Base-by-base conservation (phyloP, 2,329 filamentous ascomycete species). In the Diaporthe sp. region DNA sequence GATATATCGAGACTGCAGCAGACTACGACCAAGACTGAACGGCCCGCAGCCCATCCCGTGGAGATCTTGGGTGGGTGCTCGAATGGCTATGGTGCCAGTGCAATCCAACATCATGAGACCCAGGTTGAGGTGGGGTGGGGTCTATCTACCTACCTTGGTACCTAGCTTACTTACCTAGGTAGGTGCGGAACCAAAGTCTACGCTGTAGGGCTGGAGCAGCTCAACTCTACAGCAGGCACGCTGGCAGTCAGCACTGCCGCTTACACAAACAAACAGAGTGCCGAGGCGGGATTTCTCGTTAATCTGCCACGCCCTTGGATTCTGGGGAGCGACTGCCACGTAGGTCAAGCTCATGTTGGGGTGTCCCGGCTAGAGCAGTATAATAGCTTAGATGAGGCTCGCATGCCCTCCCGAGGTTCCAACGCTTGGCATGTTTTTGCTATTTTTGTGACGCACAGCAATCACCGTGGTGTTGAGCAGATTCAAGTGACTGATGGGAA, bases 311-410 rank as follows among this genome's bases (percentile, higher is more conserved):
- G n/a, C 22, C 10, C 30, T 17, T 7, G 12, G 27, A 22, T 22
- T 37, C 22, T 39, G 12, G 30, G 35, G 15, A 37, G 17, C 44
- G 30, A 12, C 30, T 68, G 63, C 63, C 63, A 68, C 63, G 47
- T 68, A 68, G 63, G 63, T 25, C 63, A 13, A 47, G 32, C 19
- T 35, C 22, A 37, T 27, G 63, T 53, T 32, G 35, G 47, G 63
- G 17, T 53, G 32, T 53, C 63, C 63, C 63, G 44, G 63, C 63
- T 19, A 13, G 19, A n/a, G 44, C 44, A 51, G 13, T 10, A 32
- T 4, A 39, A 53, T 51, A n/a, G 63, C 44, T 68, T 66, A 30
- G 63, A 27, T 51, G 32, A 68, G 47, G 47, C 63, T 53, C 47
- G 63, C 32, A 39, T 19, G 63, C 15, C 30, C 13, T 66, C 13